Base-by-base conservation (phyloP, 78 protist species). In the Speleostelium caveatum region DNA sequence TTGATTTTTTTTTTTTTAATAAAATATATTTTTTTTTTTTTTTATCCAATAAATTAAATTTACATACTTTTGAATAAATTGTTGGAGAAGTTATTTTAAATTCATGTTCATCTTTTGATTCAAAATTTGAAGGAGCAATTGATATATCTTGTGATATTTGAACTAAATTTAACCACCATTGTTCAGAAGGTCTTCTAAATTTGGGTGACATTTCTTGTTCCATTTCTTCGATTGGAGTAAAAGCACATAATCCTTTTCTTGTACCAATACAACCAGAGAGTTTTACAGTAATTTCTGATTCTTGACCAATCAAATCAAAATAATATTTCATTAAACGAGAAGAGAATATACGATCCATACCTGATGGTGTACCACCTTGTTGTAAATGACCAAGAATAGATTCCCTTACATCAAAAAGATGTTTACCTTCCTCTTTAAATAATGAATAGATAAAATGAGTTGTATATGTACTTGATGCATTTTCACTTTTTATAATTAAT, bases 361-460 rank as follows among this genome's bases (percentile, higher is more conserved):
- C 78, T 0, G 93, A 74, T 12, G 96, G 96, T 16, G 72, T 39
- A 38, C 79, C 86, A 68, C 92, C 96, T 73, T 94, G 96, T 73
- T 94, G 96, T 22, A 94, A 58, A 61, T 94, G 94, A 2, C 96
- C 96, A 3, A 94, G 79, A 21, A 94, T 86, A 22, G 72, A 63
- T 51, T 62, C 62, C 14, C 96, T 63, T 1, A 41, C 53, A 63
- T 78, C 76, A 51, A 87, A 94, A 19, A 42, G 12, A 51, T 86
- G 86, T 28, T 74, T 58, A 19, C 93, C 79, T 41, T 94, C 96
- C 42, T 66, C 96, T 26, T 62, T 89, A 45, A 66, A 66, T 24
- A 86, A 39, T 22, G 53, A 65, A 30, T 78, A 66, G 22, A 86
- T 72, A 55, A 90, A 63, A 22, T 67, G 73, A 12, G 93, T 94